Evolutionary conservation across 2,329 filamentous ascomycete genomes (phyloP).

Genomic region (Monilinia vaccinii-corymbosi): DNA sequence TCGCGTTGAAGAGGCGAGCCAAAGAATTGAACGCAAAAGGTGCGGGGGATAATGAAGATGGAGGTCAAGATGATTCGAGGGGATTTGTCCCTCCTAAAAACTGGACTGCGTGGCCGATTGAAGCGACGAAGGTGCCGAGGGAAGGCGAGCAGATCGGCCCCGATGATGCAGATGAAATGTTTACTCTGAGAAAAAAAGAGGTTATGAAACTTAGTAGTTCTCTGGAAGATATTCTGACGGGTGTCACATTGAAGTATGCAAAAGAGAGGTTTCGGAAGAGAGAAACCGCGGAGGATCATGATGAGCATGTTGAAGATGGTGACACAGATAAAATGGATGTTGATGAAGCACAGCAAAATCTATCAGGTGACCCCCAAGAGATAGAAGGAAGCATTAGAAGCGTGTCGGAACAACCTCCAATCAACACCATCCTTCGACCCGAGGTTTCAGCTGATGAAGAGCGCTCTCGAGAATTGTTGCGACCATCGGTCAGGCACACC

Average conservation of each 20-base stretch:
- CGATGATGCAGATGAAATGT: slow-evolving; percentile 40
- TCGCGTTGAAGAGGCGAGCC: slow-evolving; percentile 51
- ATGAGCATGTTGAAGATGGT: slow-evolving; percentile 12
- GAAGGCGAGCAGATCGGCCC: slow-evolving; percentile 41
- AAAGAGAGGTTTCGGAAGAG: slow-evolving; percentile 51
- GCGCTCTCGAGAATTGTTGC: slow-evolving; percentile 52
- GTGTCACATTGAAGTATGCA: slow-evolving; percentile 54
- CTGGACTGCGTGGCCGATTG: slow-evolving; percentile 86
- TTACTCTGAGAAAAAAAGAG: slow-evolving; percentile 40
- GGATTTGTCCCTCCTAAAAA: slow-evolving; percentile 43
- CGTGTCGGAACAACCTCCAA: neutral
- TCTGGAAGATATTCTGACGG: slow-evolving; percentile 63
- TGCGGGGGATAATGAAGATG: slow-evolving; percentile 21
- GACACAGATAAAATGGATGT: slow-evolving; percentile 13
- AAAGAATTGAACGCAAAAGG: slow-evolving; percentile 10
- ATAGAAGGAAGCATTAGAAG: slow-evolving; percentile 11
- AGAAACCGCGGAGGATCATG: slow-evolving; percentile 12
- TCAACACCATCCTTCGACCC: slow-evolving; percentile 31
- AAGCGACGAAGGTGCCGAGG: slow-evolving; percentile 50
- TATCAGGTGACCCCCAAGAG: neutral
- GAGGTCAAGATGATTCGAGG: slow-evolving; percentile 18
- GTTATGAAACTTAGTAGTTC: slow-evolving; percentile 45
- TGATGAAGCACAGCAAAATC: neutral
- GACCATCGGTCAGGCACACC: slow-evolving; percentile 61
- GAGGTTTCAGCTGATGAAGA: slow-evolving; percentile 63